These are phyloP conservation scores for Candida orba DNA, from an alignment of 805 yeast genomes.

Conservation along the genomic window DNA sequence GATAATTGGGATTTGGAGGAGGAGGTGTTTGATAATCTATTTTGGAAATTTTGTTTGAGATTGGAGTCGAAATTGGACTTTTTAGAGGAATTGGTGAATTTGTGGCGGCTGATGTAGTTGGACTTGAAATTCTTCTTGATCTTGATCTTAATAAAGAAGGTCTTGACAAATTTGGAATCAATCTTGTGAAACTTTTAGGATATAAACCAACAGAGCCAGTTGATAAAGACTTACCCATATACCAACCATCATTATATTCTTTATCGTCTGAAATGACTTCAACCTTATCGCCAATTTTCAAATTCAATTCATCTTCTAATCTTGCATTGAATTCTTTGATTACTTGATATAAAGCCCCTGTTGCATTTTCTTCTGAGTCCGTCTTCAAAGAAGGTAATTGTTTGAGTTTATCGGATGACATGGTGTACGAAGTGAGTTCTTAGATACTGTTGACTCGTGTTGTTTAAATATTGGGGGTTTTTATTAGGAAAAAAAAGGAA, in stretches of 20 bases:
- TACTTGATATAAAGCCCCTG: conserved; percentile 41
- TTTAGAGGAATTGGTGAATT: conserved; percentile 13
- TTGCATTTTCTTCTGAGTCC: conserved; percentile 14
- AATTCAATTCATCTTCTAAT: conserved; percentile 80
- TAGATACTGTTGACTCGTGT: background rate
- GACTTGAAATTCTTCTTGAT: conserved; percentile 42
- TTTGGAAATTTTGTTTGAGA: background rate
- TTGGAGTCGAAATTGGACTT: conserved; percentile 1
- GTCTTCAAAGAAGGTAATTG: conserved; percentile 5
- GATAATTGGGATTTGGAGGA: background rate
- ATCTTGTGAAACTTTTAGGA: conserved; percentile 82
- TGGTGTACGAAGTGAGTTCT: background rate
- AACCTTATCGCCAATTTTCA: conserved; percentile 76
- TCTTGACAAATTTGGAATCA: conserved; percentile 29
- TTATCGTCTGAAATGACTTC: conserved; percentile 89
- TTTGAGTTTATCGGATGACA: background rate
- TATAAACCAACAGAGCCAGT: conserved; percentile 79
- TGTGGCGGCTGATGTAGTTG: conserved; percentile 11
- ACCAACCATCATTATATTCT: conserved; percentile 97
- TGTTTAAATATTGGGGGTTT: background rate
- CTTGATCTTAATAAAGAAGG: conserved; percentile 50
- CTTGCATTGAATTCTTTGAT: conserved; percentile 85
- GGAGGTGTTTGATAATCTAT: conserved; percentile 4
- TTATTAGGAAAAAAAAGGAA: background rate
- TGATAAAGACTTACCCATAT: conserved; percentile 71